Conservation (phyloP, 2,329 filamentous ascomycete genomes). For the Microdochium bolleyi region DNA sequence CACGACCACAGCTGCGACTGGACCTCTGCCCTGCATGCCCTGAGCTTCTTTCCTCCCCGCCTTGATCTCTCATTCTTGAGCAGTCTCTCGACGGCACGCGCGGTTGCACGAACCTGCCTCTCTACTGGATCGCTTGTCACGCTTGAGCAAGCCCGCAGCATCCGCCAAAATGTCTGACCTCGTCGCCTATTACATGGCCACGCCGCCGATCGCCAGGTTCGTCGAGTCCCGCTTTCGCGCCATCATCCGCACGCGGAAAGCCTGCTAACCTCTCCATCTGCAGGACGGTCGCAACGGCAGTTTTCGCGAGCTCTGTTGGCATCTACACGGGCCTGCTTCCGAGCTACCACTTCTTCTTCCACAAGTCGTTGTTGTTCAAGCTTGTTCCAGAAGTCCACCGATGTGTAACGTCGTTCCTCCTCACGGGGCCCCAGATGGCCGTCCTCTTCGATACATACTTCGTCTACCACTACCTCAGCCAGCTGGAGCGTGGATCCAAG, state of each 20-base stretch:
- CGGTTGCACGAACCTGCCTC: neutral
- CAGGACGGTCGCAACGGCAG: slow-evolving; percentile 61
- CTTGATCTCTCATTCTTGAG: slow-evolving; percentile 1
- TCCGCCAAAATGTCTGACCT: slow-evolving; percentile 28
- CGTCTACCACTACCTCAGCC: slow-evolving; percentile 69
- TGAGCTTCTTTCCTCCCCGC: neutral
- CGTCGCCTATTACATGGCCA: slow-evolving; percentile 28
- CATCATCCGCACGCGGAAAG: neutral
- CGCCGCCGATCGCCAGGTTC: slow-evolving; percentile 33
- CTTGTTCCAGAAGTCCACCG: slow-evolving; percentile 41
- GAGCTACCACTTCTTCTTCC: slow-evolving; percentile 44
- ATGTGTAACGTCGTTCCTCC: slow-evolving; percentile 31
- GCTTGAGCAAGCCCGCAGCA: neutral
- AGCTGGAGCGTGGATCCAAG: slow-evolving; percentile 62
- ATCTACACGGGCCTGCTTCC: slow-evolving; percentile 50
- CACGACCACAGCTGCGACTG: neutral
- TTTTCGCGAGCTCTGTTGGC: slow-evolving; percentile 54
- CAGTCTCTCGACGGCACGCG: neutral
- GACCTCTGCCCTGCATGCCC: neutral
- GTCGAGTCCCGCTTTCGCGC: slow-evolving; percentile 5
- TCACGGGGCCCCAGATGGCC: slow-evolving; percentile 29
- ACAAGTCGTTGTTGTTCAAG: slow-evolving; percentile 43
- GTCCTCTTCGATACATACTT: slow-evolving; percentile 72
- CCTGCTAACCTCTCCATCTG: neutral
- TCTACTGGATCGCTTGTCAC: neutral